Base-by-base conservation (phyloP, 2,329 filamentous ascomycete species). In the Diaporthe eres region DNA sequence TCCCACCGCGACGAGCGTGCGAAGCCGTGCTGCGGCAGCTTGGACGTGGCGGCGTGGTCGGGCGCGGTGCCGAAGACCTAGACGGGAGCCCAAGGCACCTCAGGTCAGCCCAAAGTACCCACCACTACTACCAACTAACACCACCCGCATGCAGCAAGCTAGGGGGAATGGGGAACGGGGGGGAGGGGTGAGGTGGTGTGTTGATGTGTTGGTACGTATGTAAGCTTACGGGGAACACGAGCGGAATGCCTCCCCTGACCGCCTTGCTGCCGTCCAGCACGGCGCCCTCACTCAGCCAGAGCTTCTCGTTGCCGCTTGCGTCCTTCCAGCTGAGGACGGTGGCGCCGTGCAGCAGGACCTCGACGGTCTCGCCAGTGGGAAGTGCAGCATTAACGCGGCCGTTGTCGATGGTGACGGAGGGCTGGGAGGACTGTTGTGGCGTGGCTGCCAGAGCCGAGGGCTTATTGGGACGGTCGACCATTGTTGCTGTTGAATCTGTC, bases 311-410 rank as follows among this genome's bases (percentile, higher is more conserved):
- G 65, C 94, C 94, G 75, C 90, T 88, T 76, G 92, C 90, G 82
- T 94, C 93, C 88, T 97, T 98, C 97, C 97, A 99, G 85, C 94
- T 97, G 76, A 94, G 92, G 65, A 99, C 94, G 0, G 96, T 98
- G 15, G 97, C 97, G 75, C 97, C 97, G 81, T 94, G 94, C n/a
- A 98, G 91, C 77, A 98, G 88, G 51, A 99, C 89, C 78, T 95
- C 92, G 79, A 98, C 91, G 74, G 92, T 94, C 86, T 98, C 96
- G 79, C 96, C 96, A 0, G 95, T 94, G 53, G 95, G 94, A 58
- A 98, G 91, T 42, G 89, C 90, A 47, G 96, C 96, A n/a, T 91
- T 90, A 71, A 98, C 93, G 76, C 91, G 91, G 76, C 90, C 90
- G 84, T 94, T 90, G 39, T 92, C 90, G 81, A 96, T 92, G 83